phyloP scores from a whole-genome alignment of 768 basidiomycete genomes.

The Suillus alpinus region DNA sequence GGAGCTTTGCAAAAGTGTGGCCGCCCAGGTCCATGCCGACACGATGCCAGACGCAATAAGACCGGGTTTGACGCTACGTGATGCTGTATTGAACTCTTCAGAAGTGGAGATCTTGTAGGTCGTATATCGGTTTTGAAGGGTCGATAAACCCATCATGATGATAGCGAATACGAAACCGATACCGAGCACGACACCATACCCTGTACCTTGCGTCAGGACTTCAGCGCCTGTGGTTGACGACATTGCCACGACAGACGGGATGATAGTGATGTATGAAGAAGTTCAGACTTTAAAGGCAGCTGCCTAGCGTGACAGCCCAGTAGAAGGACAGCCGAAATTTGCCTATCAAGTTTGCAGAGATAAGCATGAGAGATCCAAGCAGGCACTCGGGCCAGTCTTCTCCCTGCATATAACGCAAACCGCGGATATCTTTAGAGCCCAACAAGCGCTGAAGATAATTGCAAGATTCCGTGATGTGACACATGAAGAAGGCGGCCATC shows the following conservation, averaged over 20 bases:
- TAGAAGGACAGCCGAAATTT: neutral
- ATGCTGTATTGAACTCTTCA: slow-evolving; percentile 30
- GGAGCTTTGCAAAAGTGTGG: slow-evolving; percentile 26
- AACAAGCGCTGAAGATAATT: neutral
- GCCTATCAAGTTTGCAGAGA: slow-evolving; percentile 1
- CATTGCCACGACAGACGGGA: slow-evolving; percentile 7
- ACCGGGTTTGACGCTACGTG: slow-evolving; percentile 17
- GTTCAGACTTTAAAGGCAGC: neutral
- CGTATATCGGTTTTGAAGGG: slow-evolving; percentile 26
- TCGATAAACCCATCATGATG: slow-evolving; percentile 27
- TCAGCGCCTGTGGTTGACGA: slow-evolving; percentile 12
- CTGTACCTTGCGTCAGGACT: slow-evolving; percentile 23
- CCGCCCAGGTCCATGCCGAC: slow-evolving; percentile 31
- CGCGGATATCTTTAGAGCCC: slow-evolving; percentile 11
- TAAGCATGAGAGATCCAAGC: slow-evolving; percentile 14
- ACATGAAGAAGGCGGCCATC: neutral
- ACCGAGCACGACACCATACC: slow-evolving; percentile 30
- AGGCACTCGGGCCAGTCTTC: neutral
- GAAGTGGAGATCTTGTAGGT: slow-evolving; percentile 22
- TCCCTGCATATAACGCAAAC: neutral
- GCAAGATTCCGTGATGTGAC: neutral
- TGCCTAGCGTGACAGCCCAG: neutral
- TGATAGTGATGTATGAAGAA: neutral
- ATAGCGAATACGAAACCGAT: slow-evolving; percentile 28
- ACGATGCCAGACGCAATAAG: slow-evolving; percentile 20